A percentile compares a stretch with the other conserved stretches of the same genome.
Evolutionary conservation across 306 rosid species (phyloP).

Genomic region (Vachellia collinsii): DNA sequence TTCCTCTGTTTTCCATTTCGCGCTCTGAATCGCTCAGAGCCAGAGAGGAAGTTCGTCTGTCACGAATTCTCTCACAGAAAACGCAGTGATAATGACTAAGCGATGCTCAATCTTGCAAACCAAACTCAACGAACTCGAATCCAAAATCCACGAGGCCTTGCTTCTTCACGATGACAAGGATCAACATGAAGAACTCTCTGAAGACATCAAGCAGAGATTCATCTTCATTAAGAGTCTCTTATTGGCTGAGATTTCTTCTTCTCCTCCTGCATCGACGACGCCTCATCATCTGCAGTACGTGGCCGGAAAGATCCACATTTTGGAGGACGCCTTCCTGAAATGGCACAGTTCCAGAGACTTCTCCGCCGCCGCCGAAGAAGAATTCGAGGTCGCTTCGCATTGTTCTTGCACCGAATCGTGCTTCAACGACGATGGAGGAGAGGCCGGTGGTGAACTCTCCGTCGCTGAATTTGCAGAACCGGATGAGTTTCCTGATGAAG

Average conservation of each 20-base stretch:
- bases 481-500: neutral
- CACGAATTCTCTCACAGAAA: neutral
- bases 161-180: neutral
- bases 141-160: slow-evolving; percentile 13
- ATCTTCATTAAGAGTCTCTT: slow-evolving; percentile 41
- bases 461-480: slow-evolving; percentile 32
- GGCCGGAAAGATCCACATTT: slow-evolving; percentile 1
- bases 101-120: slow-evolving; percentile 31
- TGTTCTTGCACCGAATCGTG: slow-evolving; percentile 55
- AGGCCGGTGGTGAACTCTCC: neutral
- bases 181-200: neutral
- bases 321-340: slow-evolving; percentile 32
- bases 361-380: neutral
- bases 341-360: slow-evolving; percentile 30
- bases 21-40: neutral
- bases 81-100: slow-evolving; percentile 36
- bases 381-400: slow-evolving; percentile 32
- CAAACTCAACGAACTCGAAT: slow-evolving; percentile 49
- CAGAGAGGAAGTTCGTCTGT: neutral
- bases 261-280: slow-evolving; percentile 28
- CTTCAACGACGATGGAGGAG: slow-evolving; percentile 46
- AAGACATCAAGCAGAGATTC: slow-evolving; percentile 41
- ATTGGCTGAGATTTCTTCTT: slow-evolving; percentile 51
- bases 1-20: neutral
- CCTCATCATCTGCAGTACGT: slow-evolving; percentile 41